phyloP scores from a whole-genome alignment of 148 eudicot species.

The Selenicereus undatus region DNA sequence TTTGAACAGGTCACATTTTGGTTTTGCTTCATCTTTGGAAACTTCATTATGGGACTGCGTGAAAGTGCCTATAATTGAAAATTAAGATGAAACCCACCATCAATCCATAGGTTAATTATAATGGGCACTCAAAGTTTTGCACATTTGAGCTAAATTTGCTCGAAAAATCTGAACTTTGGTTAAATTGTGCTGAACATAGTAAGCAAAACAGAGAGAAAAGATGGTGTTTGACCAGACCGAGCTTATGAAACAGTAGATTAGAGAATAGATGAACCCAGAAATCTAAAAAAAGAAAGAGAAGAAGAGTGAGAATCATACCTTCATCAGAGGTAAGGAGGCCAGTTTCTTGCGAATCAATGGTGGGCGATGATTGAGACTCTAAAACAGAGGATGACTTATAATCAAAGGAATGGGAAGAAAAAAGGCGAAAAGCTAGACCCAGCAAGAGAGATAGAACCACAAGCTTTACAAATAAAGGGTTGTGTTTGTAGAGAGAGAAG shows the following conservation, averaged over 20 bases:
- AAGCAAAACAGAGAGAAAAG: neutral
- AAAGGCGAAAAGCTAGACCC: constrained; percentile 50
- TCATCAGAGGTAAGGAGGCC: constrained; percentile 14
- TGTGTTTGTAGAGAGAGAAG: constrained; percentile 34
- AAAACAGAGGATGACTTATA: constrained; percentile 26
- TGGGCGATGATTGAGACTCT: constrained; percentile 15
- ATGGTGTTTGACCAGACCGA: neutral
- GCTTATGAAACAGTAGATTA: neutral
- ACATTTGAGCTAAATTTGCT: neutral
- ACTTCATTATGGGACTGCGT: neutral
- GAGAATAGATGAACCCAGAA: neutral
- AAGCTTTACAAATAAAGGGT: constrained; percentile 43
- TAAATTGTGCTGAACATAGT: neutral
- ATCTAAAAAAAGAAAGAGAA: too few species aligned
- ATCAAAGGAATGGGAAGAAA: constrained; percentile 40
- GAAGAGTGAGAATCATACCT: constrained; percentile 22
- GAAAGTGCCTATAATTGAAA: constrained; percentile 10
- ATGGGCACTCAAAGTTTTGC: neutral
- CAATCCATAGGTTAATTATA: neutral
- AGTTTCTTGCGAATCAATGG: constrained; percentile 21
- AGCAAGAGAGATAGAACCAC: constrained; percentile 39
- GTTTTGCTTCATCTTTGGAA: constrained; percentile 22
- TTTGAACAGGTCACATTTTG: constrained; percentile 59
- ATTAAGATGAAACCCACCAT: neutral
- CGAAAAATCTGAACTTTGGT: neutral